These are phyloP conservation scores for Metarhizium sp. DNA, from an alignment of 2,329 filamentous ascomycete genomes.

Conservation along the genomic window DNA sequence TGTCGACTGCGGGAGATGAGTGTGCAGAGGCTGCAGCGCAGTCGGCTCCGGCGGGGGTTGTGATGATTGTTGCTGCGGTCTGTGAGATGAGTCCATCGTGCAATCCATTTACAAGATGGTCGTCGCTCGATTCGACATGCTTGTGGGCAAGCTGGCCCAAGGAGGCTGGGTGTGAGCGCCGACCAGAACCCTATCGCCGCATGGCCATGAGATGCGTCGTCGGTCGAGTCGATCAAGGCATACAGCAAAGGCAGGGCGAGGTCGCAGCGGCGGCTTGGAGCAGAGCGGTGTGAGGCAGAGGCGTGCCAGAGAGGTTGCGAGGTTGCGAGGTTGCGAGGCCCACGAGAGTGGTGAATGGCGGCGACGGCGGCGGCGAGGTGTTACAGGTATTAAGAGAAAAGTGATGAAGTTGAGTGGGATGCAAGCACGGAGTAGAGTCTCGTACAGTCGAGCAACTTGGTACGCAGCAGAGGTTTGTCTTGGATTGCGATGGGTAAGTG, in stretches of 20 bases:
- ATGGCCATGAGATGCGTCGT: conserved; percentile 3
- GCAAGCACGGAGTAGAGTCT: not conserved
- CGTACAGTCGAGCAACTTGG: not conserved
- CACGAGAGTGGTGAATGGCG: not conserved
- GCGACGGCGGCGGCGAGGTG: not conserved
- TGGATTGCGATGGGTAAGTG: conserved; percentile 1
- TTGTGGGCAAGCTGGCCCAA: conserved; percentile 5
- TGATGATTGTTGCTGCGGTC: conserved; percentile 3
- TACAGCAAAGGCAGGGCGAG: not conserved
- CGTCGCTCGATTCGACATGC: conserved; percentile 10
- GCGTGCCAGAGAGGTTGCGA: not conserved
- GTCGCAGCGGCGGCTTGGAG: not conserved
- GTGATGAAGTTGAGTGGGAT: not conserved
- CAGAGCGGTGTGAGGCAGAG: not conserved
- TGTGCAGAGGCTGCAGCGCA: conserved; percentile 16
- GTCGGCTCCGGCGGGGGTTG: conserved; percentile 3
- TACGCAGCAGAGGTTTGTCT: conserved; percentile 1
- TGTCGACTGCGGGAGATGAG: conserved; percentile 24
- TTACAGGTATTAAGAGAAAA: not conserved
- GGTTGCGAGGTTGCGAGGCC: not conserved
- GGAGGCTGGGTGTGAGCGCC: conserved; percentile 4
- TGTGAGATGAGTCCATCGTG: conserved; percentile 10
- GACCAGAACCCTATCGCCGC: conserved; percentile 8
- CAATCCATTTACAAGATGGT: not conserved
- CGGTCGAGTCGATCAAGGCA: not conserved